Base-by-base conservation (phyloP, 208 protist species). In the Trypanosoma brucei region DNA sequence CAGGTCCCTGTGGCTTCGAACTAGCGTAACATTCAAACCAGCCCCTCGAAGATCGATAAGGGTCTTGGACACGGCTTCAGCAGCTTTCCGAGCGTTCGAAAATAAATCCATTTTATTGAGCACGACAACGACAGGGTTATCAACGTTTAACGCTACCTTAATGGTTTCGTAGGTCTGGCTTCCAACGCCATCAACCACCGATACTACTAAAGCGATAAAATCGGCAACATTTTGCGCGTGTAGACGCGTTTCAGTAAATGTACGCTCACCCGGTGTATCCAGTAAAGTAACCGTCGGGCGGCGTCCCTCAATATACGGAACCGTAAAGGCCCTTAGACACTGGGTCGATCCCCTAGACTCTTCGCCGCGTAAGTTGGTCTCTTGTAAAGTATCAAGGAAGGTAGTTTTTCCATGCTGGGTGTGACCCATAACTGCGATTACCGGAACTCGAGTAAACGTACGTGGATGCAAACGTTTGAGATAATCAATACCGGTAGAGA, bases 391-490 rank as follows among this genome's bases (percentile, higher is more conserved):
- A 69, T 95, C 88, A 35, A 96, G 72, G 38, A 97, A 67, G 4
- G 88, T 86, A 38, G 93, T 96, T 61, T 97, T 97, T 44, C 93
- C 93, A 65, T 95, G 88, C 58, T 89, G 79, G 6, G 75, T 74
- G 61, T 97, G 90, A 0, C 93, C 93, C 61, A 95, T 55, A 34
- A 96, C 68, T 55, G 78, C 76, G 37, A 90, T 84, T 14, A 96
- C 66, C 42, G 90, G 90, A 45, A 84, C 82, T n/a, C 87, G 78
- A 11, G 22, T 52, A 60, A 70, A 72, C 59, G 48, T 42, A 11
- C 33, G 59, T n/a, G 55, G 14, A 62, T 59, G 75, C 56, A 85
- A 37, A 39, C 77, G 76, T 44, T 67, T 59, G 6, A 93, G 59
- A 59, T 90, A 95, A 35, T 56, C 64, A 22, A 69, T 55, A 22